Conservation (phyloP, 2,329 filamentous ascomycete genomes). For the Orbilia oligospora region DNA sequence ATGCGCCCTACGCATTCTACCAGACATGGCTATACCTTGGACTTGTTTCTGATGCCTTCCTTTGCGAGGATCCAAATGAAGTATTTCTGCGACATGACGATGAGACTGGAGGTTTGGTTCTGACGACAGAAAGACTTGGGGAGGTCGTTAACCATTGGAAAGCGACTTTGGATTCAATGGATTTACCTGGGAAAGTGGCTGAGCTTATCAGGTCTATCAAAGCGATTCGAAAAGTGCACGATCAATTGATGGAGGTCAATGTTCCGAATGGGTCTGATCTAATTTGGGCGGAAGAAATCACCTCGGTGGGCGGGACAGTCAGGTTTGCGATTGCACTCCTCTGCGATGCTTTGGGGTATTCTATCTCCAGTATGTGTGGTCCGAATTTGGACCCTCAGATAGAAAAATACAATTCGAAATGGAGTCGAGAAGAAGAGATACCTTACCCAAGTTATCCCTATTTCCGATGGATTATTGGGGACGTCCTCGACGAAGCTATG, state of each 20-base stretch:
- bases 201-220: slow-evolving; percentile 18
- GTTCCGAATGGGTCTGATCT: slow-evolving; percentile 41
- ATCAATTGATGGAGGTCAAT: slow-evolving; percentile 18
- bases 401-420: slow-evolving; percentile 54
- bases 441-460: slow-evolving; percentile 22
- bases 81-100: slow-evolving; percentile 44
- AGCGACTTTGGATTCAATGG: slow-evolving; percentile 32
- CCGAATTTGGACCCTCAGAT: slow-evolving; percentile 23
- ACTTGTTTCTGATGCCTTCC: slow-evolving; percentile 35
- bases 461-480: slow-evolving; percentile 35
- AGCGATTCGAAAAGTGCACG: slow-evolving; percentile 18
- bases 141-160: slow-evolving; percentile 28
- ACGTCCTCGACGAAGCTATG: slow-evolving; percentile 47
- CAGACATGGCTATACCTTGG: slow-evolving; percentile 59
- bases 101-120: slow-evolving; percentile 18
- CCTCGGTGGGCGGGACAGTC: slow-evolving; percentile 18
- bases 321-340: slow-evolving; percentile 51
- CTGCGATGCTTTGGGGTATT: slow-evolving; percentile 44
- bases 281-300: slow-evolving; percentile 28
- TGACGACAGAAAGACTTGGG: slow-evolving; percentile 44
- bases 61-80: slow-evolving; percentile 43
- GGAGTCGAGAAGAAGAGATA: slow-evolving; percentile 20
- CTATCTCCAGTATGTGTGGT: slow-evolving; percentile 14
- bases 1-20: slow-evolving; percentile 48
- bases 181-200: slow-evolving; percentile 32